Evolutionary conservation across 2,329 filamentous ascomycete genomes (phyloP).

Genomic region (Diplodia mutila): DNA sequence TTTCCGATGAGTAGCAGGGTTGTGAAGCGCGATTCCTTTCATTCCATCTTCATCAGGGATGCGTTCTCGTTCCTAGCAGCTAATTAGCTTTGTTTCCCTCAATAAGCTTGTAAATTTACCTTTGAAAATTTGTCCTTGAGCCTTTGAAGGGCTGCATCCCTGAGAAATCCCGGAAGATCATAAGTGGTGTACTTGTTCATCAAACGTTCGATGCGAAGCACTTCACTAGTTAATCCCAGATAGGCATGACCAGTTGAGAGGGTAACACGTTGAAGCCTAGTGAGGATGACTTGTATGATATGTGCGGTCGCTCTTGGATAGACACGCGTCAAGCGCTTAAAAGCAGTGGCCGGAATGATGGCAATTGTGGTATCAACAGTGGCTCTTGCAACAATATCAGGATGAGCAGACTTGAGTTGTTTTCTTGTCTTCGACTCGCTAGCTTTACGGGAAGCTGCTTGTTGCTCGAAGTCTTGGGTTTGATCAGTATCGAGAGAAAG

Average conservation of each 20-base stretch:
- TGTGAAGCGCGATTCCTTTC: conserved; percentile 95
- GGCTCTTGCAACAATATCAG: conserved; percentile 94
- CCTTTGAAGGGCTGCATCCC: conserved; percentile 78
- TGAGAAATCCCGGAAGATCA: conserved; percentile 86
- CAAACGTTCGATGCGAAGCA: conserved; percentile 86
- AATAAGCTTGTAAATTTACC: background rate
- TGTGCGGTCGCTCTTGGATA: conserved; percentile 97
- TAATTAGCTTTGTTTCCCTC: background rate
- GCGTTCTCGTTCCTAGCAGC: conserved; percentile 69
- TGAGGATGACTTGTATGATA: conserved; percentile 96
- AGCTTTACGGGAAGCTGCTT: conserved; percentile 27
- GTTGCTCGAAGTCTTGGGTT: background rate
- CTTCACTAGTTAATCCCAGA: conserved; percentile 86
- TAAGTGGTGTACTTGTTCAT: conserved; percentile 93
- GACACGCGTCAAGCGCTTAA: conserved; percentile 85
- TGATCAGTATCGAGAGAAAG: conserved; percentile 65
- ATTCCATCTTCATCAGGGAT: conserved; percentile 78
- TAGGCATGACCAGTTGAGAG: conserved; percentile 94
- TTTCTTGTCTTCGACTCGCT: conserved; percentile 41
- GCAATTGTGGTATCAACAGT: conserved; percentile 97
- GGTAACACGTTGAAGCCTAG: conserved; percentile 90
- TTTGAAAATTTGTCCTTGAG: conserved; percentile 90
- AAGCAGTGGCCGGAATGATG: conserved; percentile 95
- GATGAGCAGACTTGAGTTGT: conserved; percentile 76
- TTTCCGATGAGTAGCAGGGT: conserved; percentile 68